Percentiles rank a stretch among this genome's conserved stretches.
Conservation (phyloP, 768 basidiomycete genomes). For the Goffeauzyma gilvescens region DNA sequence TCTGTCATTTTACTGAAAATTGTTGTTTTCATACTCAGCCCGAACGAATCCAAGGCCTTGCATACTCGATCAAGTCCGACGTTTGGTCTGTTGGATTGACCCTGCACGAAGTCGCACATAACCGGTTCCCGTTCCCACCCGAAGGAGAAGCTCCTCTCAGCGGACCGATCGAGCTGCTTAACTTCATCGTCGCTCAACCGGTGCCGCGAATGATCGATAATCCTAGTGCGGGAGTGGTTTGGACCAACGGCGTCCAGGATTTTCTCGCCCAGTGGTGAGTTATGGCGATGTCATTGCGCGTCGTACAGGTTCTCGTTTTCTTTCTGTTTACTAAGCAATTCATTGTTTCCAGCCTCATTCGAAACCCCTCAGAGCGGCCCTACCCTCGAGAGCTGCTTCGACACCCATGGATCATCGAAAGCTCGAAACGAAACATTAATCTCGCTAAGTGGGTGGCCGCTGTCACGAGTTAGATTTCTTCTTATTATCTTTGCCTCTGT, state of each 20-base stretch:
- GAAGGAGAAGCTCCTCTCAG: conserved; percentile 44
- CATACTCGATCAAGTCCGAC: conserved; percentile 33
- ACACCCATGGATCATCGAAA: conserved; percentile 62
- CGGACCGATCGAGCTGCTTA: conserved; percentile 81
- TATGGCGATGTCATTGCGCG: conserved; percentile 1
- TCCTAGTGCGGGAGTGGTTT: conserved; percentile 31
- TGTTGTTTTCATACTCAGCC: conserved; percentile 16
- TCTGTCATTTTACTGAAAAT: background rate
- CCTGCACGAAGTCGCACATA: conserved; percentile 32
- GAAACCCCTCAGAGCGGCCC: conserved; percentile 50
- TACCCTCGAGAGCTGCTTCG: conserved; percentile 62
- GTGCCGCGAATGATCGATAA: conserved; percentile 28
- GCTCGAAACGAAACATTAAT: conserved; percentile 63
- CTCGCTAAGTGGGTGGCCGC: conserved; percentile 57
- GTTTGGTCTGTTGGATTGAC: conserved; percentile 34
- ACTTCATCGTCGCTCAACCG: conserved; percentile 50
- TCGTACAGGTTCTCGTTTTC: background rate
- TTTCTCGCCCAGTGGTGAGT: conserved; percentile 71
- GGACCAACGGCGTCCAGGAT: conserved; percentile 74
- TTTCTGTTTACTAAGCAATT: background rate
- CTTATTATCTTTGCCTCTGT: conserved; percentile 1
- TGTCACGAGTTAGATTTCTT: no score
- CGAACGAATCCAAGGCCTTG: conserved; percentile 31
- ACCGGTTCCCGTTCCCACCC: conserved; percentile 33
- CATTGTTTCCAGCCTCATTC: conserved; percentile 45